Percentiles rank a stretch among this genome's conserved stretches.
These are phyloP conservation scores for Coemansia sp. DNA, from an alignment of 192 early-diverging fungal genomes.

Conservation along the genomic window DNA sequence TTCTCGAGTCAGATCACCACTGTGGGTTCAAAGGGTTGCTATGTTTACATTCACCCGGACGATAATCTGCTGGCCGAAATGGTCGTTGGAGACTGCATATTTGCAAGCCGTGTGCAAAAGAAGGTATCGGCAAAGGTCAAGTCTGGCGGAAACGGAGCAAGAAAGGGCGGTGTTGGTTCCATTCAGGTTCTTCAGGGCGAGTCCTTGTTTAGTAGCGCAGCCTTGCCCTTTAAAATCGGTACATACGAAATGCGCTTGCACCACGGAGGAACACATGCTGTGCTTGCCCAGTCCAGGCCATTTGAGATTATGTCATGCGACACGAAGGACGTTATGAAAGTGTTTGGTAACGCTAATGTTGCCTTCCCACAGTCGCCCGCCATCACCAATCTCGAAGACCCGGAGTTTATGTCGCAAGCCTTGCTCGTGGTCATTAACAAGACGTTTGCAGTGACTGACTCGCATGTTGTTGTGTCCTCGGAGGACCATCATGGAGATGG, in stretches of 20 bases:
- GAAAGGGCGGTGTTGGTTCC: conserved; percentile 1
- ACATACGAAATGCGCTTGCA: conserved; percentile 93
- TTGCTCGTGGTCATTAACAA: conserved; percentile 50
- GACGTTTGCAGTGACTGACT: conserved; percentile 51
- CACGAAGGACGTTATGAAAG: conserved; percentile 17
- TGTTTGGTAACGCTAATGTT: conserved; percentile 11
- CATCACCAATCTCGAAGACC: not conserved
- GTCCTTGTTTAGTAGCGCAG: conserved; percentile 66
- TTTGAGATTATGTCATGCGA: conserved; percentile 73
- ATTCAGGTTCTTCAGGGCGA: conserved; percentile 47
- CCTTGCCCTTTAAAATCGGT: conserved; percentile 85
- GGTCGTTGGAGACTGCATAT: conserved; percentile 56
- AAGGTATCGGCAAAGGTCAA: conserved; percentile 32
- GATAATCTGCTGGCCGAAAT: conserved; percentile 60
- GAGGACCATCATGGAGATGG: not conserved
- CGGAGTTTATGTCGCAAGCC: conserved; percentile 38
- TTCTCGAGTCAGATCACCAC: conserved; percentile 76
- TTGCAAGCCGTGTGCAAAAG: conserved; percentile 27
- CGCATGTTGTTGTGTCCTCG: conserved; percentile 8
- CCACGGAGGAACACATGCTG: conserved; percentile 82
- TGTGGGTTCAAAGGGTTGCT: conserved; percentile 70
- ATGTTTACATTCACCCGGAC: conserved; percentile 64
- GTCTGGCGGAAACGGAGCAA: conserved; percentile 3
- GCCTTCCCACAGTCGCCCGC: not conserved
- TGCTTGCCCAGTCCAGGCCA: conserved; percentile 71